phyloP scores from a whole-genome alignment of 2,329 filamentous ascomycete species.

The Thelonectria rubi region DNA sequence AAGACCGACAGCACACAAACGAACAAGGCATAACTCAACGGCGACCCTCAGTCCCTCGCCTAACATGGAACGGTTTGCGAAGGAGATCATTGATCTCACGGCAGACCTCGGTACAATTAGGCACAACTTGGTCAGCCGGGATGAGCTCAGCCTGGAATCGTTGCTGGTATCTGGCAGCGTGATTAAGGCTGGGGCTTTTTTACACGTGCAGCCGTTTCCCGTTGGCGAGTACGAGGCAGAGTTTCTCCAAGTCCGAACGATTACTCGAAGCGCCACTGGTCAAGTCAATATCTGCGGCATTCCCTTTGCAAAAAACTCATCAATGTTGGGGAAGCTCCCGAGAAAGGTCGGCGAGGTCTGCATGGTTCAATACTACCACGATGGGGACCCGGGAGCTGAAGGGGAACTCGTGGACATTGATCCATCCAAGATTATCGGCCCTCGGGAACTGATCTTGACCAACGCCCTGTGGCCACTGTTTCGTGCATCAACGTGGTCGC shows the following conservation, averaged over 20 bases:
- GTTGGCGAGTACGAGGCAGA: conserved; percentile 42
- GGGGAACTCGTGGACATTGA: conserved; percentile 54
- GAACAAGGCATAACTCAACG: conserved; percentile 30
- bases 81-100: conserved; percentile 49
- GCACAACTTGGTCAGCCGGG: conserved; percentile 27
- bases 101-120: conserved; percentile 30
- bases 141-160: conserved; percentile 37
- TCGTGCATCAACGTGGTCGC: conserved; percentile 39
- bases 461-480: conserved; percentile 60
- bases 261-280: conserved; percentile 46
- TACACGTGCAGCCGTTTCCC: conserved; percentile 41
- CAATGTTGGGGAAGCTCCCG: conserved; percentile 49
- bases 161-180: conserved; percentile 18
- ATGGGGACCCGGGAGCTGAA: conserved; percentile 41
- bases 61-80: neutral
- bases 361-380: conserved; percentile 50
- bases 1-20: conserved; percentile 6
- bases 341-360: conserved; percentile 56
- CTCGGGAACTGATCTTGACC: conserved; percentile 60
- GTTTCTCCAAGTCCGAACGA: conserved; percentile 54
- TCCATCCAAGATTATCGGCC: conserved; percentile 48
- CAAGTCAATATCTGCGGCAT: conserved; percentile 49
- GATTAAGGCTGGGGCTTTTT: conserved; percentile 39
- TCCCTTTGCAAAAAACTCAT: conserved; percentile 48
- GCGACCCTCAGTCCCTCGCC: conserved; percentile 35